Conservation (phyloP, 2,329 filamentous ascomycete genomes). For the Cryphonectria japonica region DNA sequence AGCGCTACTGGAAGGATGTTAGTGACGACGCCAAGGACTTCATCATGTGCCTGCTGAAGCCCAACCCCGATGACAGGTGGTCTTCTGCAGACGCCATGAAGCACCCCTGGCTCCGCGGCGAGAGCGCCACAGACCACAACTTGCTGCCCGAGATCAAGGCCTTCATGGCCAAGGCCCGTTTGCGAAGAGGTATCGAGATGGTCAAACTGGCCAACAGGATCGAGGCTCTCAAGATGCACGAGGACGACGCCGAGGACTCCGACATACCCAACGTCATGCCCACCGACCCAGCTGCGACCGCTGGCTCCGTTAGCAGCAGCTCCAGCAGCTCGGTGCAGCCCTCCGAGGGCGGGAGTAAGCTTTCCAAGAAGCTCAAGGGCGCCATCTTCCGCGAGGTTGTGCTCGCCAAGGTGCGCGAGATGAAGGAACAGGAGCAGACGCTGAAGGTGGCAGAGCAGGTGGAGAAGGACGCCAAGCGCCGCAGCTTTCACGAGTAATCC, state of each 20-base stretch:
- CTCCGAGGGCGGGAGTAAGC: slow-evolving; percentile 43
- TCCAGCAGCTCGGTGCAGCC: slow-evolving; percentile 31
- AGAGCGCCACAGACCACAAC: slow-evolving; percentile 93
- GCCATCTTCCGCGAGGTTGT: slow-evolving; percentile 95
- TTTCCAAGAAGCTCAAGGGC: slow-evolving; percentile 58
- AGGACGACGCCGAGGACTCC: slow-evolving; percentile 79
- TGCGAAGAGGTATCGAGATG: slow-evolving; percentile 91
- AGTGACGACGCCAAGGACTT: slow-evolving; percentile 95
- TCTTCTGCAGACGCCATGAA: slow-evolving; percentile 78
- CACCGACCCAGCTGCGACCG: slow-evolving; percentile 44
- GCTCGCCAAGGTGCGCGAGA: slow-evolving; percentile 87
- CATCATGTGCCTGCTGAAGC: slow-evolving; percentile 79
- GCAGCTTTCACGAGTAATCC: slow-evolving; percentile 37
- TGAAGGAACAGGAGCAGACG: slow-evolving; percentile 83
- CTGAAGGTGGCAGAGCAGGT: slow-evolving; percentile 67
- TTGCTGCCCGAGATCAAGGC: slow-evolving; percentile 95
- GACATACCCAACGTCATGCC: slow-evolving; percentile 68
- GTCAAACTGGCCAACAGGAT: slow-evolving; percentile 97
- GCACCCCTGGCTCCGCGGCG: slow-evolving; percentile 88
- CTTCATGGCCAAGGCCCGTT: slow-evolving; percentile 87
- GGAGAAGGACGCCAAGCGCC: slow-evolving; percentile 51
- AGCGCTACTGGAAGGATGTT: slow-evolving; percentile 98
- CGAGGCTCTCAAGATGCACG: slow-evolving; percentile 89
- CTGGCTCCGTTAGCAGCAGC: slow-evolving; percentile 10
- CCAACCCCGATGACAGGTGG: slow-evolving; percentile 75